A percentile compares a stretch with the other conserved stretches of the same genome.
Conservation (phyloP, 106 monocot species). For the Xerophyta viscosa region DNA sequence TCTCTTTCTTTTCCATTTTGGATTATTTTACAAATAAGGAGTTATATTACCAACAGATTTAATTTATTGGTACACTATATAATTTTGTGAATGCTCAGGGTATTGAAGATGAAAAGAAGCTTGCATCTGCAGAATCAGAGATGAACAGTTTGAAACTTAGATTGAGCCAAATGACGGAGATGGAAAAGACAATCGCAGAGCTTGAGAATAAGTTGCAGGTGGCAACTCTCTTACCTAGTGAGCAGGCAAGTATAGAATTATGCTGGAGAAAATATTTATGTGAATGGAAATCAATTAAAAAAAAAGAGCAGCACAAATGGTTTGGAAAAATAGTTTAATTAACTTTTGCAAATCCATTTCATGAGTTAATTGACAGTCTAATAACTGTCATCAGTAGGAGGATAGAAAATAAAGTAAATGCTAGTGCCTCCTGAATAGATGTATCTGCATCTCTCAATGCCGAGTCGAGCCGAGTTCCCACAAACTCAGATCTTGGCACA, state of each 20-base stretch:
- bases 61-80: neutral
- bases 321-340: neutral
- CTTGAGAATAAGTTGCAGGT: constrained; percentile 32
- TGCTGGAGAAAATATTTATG: too few species aligned
- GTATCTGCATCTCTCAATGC: too few species aligned
- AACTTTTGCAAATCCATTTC: too few species aligned
- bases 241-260: constrained; percentile 13
- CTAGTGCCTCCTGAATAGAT: too few species aligned
- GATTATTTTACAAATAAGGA: neutral
- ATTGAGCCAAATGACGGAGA: constrained; percentile 19
- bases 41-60: neutral
- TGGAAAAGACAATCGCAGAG: constrained; percentile 35
- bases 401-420: too few species aligned
- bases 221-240: constrained; percentile 4
- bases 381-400: too few species aligned
- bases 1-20: too few species aligned
- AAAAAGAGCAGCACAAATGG: neutral
- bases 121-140: constrained; percentile 13
- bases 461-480: too few species aligned
- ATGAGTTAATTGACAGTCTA: too few species aligned
- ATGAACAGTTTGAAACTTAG: constrained; percentile 33
- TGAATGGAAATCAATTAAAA: too few species aligned
- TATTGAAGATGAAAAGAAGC: constrained; percentile 13
- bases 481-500: too few species aligned
- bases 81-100: constrained; percentile 17